A percentile compares a stretch with the other conserved stretches of the same genome.
These are phyloP conservation scores for Vigna trinervia DNA, from an alignment of 306 rosid genomes.

Conservation along the genomic window DNA sequence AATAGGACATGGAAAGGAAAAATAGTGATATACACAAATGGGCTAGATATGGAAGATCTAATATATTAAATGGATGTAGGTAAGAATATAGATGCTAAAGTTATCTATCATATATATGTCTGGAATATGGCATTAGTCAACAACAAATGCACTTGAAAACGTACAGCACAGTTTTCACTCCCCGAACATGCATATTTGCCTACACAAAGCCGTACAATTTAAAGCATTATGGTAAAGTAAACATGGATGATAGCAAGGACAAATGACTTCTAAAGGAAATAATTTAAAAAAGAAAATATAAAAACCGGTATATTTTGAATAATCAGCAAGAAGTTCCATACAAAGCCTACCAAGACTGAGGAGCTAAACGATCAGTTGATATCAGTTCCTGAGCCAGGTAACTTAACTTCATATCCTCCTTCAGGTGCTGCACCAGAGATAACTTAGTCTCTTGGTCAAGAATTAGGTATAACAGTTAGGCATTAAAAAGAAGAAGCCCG, in stretches of 20 bases:
- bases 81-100: not conserved
- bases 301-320: constrained; percentile 9
- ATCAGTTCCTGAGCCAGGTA: constrained; percentile 92
- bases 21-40: constrained; percentile 5
- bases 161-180: constrained; percentile 5
- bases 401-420: constrained; percentile 98
- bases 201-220: not conserved
- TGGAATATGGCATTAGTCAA: constrained; percentile 13
- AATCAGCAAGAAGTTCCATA: constrained; percentile 51
- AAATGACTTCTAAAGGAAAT: not conserved
- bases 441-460: constrained; percentile 43
- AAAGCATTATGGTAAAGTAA: constrained; percentile 20
- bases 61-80: constrained; percentile 23
- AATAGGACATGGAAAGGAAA: constrained; percentile 18
- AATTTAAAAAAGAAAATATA: not conserved
- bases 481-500: constrained; percentile 21
- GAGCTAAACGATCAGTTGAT: constrained; percentile 93
- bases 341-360: constrained; percentile 87
- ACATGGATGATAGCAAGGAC: constrained; percentile 3
- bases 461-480: constrained; percentile 23
- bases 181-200: not conserved
- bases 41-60: constrained; percentile 3
- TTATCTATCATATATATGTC: constrained; percentile 26
- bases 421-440: constrained; percentile 80
- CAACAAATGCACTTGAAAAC: constrained; percentile 26